phyloP scores from a whole-genome alignment of 805 yeast species.

The Hanseniaspora nectarophila region DNA sequence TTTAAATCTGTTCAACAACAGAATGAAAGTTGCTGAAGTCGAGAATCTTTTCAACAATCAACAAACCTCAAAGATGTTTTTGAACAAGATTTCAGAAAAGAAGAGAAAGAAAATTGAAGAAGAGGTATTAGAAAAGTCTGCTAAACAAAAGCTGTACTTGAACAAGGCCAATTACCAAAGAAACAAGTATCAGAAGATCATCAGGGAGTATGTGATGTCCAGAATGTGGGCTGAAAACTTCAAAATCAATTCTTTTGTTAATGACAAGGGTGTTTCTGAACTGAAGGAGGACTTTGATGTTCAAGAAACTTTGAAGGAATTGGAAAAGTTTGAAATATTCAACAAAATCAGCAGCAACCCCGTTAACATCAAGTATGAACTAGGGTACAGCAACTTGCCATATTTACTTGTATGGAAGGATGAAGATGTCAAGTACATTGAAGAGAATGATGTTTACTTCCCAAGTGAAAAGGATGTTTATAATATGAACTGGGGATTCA shows the following conservation, averaged over 20 bases:
- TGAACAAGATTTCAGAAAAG: conserved; percentile 53
- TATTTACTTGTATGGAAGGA: conserved; percentile 22
- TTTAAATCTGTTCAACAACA: conserved; percentile 28
- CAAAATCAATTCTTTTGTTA: background rate
- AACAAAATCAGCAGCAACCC: background rate
- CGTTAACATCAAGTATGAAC: conserved; percentile 3
- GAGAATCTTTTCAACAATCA: conserved; percentile 52
- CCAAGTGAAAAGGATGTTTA: conserved; percentile 20
- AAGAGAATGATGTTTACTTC: conserved; percentile 19
- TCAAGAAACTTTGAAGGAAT: background rate
- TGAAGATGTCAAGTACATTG: conserved; percentile 20
- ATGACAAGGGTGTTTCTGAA: background rate
- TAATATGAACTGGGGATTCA: conserved; percentile 25
- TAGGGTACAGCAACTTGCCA: conserved; percentile 23
- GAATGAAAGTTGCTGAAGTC: conserved; percentile 54
- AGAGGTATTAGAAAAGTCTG: conserved; percentile 27
- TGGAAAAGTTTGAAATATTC: background rate
- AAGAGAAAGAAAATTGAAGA: conserved; percentile 36
- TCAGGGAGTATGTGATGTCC: conserved; percentile 25
- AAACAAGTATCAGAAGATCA: conserved; percentile 21
- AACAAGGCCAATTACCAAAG: conserved; percentile 23
- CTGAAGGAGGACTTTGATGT: background rate
- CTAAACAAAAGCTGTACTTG: conserved; percentile 25
- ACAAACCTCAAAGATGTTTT: conserved; percentile 62
- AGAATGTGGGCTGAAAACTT: conserved; percentile 22